Base-by-base conservation (phyloP, 352 stramenopile species). In the Pythium scleroteichum region DNA sequence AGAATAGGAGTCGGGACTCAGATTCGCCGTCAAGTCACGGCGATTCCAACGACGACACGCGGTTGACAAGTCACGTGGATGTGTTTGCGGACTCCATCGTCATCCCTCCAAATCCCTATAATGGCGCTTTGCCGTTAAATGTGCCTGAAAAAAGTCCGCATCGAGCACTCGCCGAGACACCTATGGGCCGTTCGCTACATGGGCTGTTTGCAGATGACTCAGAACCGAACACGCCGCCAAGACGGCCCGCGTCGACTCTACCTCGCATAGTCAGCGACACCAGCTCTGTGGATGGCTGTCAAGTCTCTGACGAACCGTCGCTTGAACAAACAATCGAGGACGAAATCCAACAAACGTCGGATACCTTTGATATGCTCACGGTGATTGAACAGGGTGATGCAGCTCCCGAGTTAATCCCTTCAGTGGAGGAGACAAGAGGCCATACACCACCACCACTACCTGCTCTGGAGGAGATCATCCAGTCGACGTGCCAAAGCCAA, bases 101-200 rank as follows among this genome's bases (percentile, higher is more conserved):
- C 39, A 68, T 77, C 23, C 48, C 45, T 1, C 35, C 54, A 20
- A 33, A 48, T 19, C 17, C 16, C 4, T 10, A 27, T 8, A 38
- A 54, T 50, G 52, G 48, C 3, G 17, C 13, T 6, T 38, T 14
- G 2, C 29, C 13, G 4, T 20, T 19, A 39, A 58, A 12, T 5
- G 2, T 51, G 12, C 19, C 33, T 5, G 35, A 64, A 23, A 46
- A 77, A 58, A 77, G 69, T 53, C 76, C 78, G 0, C 78, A 88
- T 44, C 73, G 69, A 27, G 68, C 78, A n/a, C 65, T 90, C 13
- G 75, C 63, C 4, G 69, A 85, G 53, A 85, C 78, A 1, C 76
- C 82, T 0, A 78, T 92, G 76, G 83, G 82, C 4, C 41, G 63
- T 42, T 70, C 79, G 7, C 52, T 92, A 20, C 73, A 80, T 22